A percentile compares a stretch with the other conserved stretches of the same genome.
These are phyloP conservation scores for Hygrophorus pudorinus DNA, from an alignment of 768 basidiomycete genomes.

Conservation along the genomic window DNA sequence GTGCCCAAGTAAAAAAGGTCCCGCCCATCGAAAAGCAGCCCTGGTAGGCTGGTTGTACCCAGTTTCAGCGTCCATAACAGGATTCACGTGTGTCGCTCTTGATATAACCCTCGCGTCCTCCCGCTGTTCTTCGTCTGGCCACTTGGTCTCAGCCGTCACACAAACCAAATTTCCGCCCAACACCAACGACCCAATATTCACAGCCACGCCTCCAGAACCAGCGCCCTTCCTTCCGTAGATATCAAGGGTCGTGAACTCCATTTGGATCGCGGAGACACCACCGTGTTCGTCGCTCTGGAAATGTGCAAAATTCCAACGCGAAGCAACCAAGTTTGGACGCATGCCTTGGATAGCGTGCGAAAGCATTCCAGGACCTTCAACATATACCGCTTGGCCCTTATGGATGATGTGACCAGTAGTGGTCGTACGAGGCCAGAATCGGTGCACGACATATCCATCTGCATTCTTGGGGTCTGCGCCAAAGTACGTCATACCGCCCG, in stretches of 20 bases:
- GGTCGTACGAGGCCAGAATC: conserved; percentile 74
- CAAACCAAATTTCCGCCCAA: conserved; percentile 65
- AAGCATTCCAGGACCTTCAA: conserved; percentile 72
- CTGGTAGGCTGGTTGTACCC: conserved; percentile 66
- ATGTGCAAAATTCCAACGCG: conserved; percentile 90
- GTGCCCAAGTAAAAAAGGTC: conserved; percentile 46
- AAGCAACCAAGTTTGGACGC: conserved; percentile 88
- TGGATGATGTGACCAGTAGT: conserved; percentile 59
- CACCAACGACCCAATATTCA: conserved; percentile 82
- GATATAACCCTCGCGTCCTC: conserved; percentile 46
- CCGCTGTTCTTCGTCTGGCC: conserved; percentile 47
- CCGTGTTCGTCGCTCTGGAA: conserved; percentile 73
- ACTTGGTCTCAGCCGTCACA: conserved; percentile 74
- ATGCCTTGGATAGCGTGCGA: conserved; percentile 97
- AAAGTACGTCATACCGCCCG: conserved; percentile 87
- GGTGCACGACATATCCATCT: conserved; percentile 82
- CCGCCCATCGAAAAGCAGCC: conserved; percentile 72
- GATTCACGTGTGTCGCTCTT: conserved; percentile 52
- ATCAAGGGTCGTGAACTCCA: conserved; percentile 89
- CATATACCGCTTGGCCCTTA: conserved; percentile 47
- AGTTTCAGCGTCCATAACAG: conserved; percentile 65
- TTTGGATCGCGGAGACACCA: conserved; percentile 80
- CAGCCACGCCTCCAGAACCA: conserved; percentile 74
- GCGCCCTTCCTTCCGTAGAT: conserved; percentile 69
- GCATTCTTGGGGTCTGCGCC: conserved; percentile 57